phyloP scores from a whole-genome alignment of 2,329 filamentous ascomycete species.

The Pseudocercospora musae region DNA sequence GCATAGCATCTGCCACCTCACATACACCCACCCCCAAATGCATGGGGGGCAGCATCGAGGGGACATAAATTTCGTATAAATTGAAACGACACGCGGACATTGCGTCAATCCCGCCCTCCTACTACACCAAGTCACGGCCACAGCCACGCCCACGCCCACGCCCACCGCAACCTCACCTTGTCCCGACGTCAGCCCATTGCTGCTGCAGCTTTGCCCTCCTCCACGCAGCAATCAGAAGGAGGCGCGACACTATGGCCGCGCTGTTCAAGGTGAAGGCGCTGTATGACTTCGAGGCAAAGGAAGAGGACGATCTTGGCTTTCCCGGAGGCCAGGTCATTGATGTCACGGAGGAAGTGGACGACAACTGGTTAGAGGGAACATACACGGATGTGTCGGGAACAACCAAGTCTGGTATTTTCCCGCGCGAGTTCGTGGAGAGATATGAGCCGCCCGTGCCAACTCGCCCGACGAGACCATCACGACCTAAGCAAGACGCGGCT shows the following conservation, averaged over 20 bases:
- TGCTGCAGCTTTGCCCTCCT: constrained; percentile 6
- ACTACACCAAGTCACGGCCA: too few species aligned
- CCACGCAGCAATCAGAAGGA: constrained; percentile 1
- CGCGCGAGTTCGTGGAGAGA: constrained; percentile 94
- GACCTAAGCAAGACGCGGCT: constrained; percentile 61
- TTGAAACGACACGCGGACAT: constrained; percentile 3
- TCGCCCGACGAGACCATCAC: constrained; percentile 68
- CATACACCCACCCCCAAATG: too few species aligned
- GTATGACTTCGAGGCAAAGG: constrained; percentile 87
- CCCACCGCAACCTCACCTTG: neutral
- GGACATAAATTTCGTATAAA: neutral
- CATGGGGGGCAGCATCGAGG: neutral
- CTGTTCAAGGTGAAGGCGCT: constrained; percentile 90
- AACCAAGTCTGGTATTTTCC: constrained; percentile 84
- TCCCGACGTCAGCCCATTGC: neutral
- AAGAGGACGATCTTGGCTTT: constrained; percentile 94
- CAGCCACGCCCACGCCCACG: too few species aligned
- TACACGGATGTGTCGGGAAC: constrained; percentile 73
- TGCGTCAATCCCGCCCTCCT: neutral
- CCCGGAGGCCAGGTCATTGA: constrained; percentile 82
- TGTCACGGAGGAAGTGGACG: constrained; percentile 87
- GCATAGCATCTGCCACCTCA: neutral
- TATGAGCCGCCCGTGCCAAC: constrained; percentile 89
- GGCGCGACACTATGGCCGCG: constrained; percentile 39
- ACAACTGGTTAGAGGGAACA: constrained; percentile 89